Evolutionary conservation across 495 filamentous ascomycete genomes (phyloP), one percentile per base, ranked within the genome.

Genomic region (Penicillium desertorum): DNA sequence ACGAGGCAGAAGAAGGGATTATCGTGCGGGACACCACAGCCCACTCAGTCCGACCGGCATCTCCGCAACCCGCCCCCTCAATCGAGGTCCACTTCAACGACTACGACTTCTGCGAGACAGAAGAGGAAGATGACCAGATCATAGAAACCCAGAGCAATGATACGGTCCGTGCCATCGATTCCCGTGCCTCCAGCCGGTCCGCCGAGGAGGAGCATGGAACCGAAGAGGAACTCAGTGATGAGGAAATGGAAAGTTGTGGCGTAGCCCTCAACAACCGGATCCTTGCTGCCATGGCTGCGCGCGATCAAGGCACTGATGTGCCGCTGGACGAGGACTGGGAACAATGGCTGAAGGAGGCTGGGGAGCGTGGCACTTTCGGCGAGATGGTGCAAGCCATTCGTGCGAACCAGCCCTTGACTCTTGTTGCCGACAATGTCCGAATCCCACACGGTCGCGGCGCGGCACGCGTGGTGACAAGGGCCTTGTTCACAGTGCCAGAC

Each of bases 281-380:
- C n/a, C 72, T 86, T 46, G 85, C 83, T 45, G 84, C 86, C 25
- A 88, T 84, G 43, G 87, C 76, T 65, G 74, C 86, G 72, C 63
- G 87, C 76, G 74, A 86, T 76, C 57, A 86, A 80, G 65, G 87
- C 73, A 77, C 76, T 69, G 59, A 83, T 70, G 81, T 86, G 34
- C 82, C 83, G 20, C 77, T 91, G 36, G 89, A 95, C 63, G 85
- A 88, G 54, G 87, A 88, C 57, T 93, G 85, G 85, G 90, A 94
- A 69, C 88, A 90, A 71, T 94, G 88, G 87, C 69, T 94, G 36
- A 92, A 92, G 68, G 88, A 91, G 62, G 85, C 86, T 45, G 83
- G 86, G 32, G 90, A 93, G 58, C 71, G 81, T 30, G 81, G 79
- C 58, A 68, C 67, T 41, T 78, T 76, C 58, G 60, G 65, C 8